phyloP scores from a whole-genome alignment of 805 yeast genomes.

The Yarrowia hollandica region DNA sequence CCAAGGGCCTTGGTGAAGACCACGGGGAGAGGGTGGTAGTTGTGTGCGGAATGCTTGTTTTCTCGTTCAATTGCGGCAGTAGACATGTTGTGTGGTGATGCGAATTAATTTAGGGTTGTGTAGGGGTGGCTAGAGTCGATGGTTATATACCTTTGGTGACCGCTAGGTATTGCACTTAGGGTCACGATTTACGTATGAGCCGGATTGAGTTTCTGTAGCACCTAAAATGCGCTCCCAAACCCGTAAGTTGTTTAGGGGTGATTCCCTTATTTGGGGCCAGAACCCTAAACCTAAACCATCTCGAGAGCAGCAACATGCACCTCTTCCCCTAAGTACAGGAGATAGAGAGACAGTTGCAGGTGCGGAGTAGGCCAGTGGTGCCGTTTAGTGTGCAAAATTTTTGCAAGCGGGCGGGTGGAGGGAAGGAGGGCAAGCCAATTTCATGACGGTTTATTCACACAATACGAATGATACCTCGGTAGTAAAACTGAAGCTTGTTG shows the following conservation, averaged over 20 bases:
- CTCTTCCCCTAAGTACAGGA: conserved; percentile 30
- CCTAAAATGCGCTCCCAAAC: neutral
- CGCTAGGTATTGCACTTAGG: conserved; percentile 30
- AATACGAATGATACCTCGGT: too few relatives aligned
- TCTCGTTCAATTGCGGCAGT: conserved; percentile 67
- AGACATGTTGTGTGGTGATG: conserved; percentile 43
- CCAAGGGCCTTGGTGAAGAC: conserved; percentile 85
- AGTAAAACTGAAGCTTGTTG: neutral
- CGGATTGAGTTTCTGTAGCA: conserved; percentile 13
- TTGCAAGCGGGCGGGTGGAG: neutral
- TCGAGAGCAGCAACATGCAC: conserved; percentile 17
- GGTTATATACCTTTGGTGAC: conserved; percentile 6
- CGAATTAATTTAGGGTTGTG: neutral
- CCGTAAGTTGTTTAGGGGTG: neutral
- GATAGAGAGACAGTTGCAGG: conserved; percentile 26
- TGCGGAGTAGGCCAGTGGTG: neutral
- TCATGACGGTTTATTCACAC: too few relatives aligned
- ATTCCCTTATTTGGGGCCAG: neutral
- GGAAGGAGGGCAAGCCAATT: too few relatives aligned
- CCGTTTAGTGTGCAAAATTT: conserved; percentile 11
- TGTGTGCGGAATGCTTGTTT: conserved; percentile 85
- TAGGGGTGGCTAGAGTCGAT: neutral
- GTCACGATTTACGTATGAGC: neutral
- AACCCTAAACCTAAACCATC: conserved; percentile 14
- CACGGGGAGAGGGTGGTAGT: conserved; percentile 95